These are phyloP conservation scores for Schizochytrium sp. DNA, from an alignment of 108 stramenopile genomes.

Conservation along the genomic window DNA sequence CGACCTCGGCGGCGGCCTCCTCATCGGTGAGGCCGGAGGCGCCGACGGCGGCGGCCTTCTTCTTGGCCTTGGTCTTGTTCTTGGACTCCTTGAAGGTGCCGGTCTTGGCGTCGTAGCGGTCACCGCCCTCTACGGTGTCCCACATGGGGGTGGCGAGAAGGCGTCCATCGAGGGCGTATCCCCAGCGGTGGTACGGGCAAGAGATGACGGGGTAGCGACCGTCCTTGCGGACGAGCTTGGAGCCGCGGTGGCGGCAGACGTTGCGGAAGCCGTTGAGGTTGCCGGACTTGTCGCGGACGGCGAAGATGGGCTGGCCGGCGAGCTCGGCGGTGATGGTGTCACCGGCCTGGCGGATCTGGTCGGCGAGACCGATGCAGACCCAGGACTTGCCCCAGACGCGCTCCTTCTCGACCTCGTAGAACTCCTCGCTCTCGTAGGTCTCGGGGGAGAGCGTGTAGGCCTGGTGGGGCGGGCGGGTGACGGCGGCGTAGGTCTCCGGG, in stretches of 20 bases:
- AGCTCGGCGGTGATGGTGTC: conserved; percentile 18
- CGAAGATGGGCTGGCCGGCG: conserved; percentile 6
- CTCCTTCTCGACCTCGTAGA: conserved; percentile 17
- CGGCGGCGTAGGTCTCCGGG: background rate
- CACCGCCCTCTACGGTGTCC: conserved; percentile 17
- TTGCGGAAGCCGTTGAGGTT: background rate
- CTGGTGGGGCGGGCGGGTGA: background rate
- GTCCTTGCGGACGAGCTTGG: conserved; percentile 12
- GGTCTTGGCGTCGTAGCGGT: conserved; percentile 1
- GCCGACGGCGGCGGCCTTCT: background rate
- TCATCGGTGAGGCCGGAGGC: background rate
- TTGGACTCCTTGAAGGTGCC: conserved; percentile 14
- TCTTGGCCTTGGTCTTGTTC: background rate
- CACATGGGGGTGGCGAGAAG: conserved; percentile 15
- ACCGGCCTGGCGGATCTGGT: conserved; percentile 11
- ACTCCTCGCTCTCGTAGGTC: background rate
- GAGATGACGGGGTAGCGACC: conserved; percentile 7
- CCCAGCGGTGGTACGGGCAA: conserved; percentile 16
- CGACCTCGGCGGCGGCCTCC: background rate
- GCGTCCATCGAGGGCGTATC: conserved; percentile 12
- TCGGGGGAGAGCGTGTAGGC: background rate
- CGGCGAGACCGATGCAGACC: background rate
- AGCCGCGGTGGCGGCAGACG: conserved; percentile 10
- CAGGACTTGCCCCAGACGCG: conserved; percentile 15
- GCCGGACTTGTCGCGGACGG: conserved; percentile 6